These are phyloP conservation scores for Cyberlindnera sargentensis DNA, from an alignment of 805 yeast species.

Conservation along the genomic window DNA sequence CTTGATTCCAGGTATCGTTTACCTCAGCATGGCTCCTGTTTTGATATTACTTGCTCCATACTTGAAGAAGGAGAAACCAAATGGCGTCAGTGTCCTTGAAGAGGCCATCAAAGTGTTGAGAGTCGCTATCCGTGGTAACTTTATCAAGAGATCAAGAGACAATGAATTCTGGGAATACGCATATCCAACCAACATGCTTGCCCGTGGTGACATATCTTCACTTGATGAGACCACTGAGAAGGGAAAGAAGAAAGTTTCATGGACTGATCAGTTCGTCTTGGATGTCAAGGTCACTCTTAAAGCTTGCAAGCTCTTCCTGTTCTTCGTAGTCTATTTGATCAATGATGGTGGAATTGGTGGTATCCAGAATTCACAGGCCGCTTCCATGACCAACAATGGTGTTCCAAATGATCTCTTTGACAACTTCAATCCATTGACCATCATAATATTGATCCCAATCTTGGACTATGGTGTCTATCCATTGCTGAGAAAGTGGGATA, in stretches of 20 bases:
- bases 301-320: slow-evolving; percentile 68
- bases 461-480: slow-evolving; percentile 57
- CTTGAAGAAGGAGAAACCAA: slow-evolving; percentile 23
- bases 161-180: slow-evolving; percentile 47
- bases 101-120: slow-evolving; percentile 35
- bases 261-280: slow-evolving; percentile 69
- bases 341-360: slow-evolving; percentile 56
- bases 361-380: slow-evolving; percentile 44
- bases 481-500: slow-evolving; percentile 36
- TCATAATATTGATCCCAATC: slow-evolving; percentile 72
- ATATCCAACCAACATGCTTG: slow-evolving; percentile 49
- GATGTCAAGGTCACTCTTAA: slow-evolving; percentile 58
- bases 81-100: slow-evolving; percentile 34
- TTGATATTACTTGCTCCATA: slow-evolving; percentile 28
- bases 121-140: slow-evolving; percentile 36
- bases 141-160: slow-evolving; percentile 32
- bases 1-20: slow-evolving; percentile 61
- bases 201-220: slow-evolving; percentile 25
- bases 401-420: slow-evolving; percentile 77
- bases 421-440: slow-evolving; percentile 68
- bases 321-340: slow-evolving; percentile 73
- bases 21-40: slow-evolving; percentile 43
- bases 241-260: slow-evolving; percentile 28
- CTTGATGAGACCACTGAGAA: slow-evolving; percentile 15
- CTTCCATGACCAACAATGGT: slow-evolving; percentile 61